Percentiles rank a stretch among this genome's conserved stretches.
phyloP scores from a whole-genome alignment of 768 basidiomycete species.

The Tylopilus rubrobrunneus region DNA sequence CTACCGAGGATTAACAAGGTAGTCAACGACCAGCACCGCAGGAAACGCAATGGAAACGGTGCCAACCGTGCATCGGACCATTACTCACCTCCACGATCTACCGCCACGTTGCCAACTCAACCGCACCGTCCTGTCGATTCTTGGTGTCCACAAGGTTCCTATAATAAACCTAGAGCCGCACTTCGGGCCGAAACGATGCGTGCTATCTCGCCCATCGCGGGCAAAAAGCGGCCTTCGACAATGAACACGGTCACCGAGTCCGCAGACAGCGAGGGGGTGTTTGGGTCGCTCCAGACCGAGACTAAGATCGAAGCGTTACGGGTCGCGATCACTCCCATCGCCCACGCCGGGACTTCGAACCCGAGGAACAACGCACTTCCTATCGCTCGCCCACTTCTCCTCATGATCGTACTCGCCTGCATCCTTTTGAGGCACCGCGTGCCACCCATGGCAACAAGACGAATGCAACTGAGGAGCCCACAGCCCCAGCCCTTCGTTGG shows the following conservation, averaged over 20 bases:
- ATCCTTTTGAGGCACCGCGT: constrained; percentile 5
- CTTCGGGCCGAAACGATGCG: constrained; percentile 21
- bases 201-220: constrained; percentile 9
- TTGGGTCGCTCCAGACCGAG: constrained; percentile 15
- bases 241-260: constrained; percentile 16
- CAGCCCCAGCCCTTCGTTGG: neutral
- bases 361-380: constrained; percentile 9
- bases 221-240: constrained; percentile 24
- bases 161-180: constrained; percentile 12
- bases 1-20: constrained; percentile 4
- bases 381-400: constrained; percentile 7
- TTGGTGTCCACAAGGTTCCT: constrained; percentile 4
- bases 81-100: constrained; percentile 11
- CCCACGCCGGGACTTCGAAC: constrained; percentile 11
- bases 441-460: neutral
- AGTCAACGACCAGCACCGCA: constrained; percentile 2
- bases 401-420: constrained; percentile 1
- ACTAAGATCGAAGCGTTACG: neutral
- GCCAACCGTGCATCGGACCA: constrained; percentile 4
- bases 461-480: neutral
- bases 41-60: constrained; percentile 1
- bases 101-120: constrained; percentile 4
- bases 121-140: constrained; percentile 1
- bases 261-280: constrained; percentile 24
- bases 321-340: constrained; percentile 1